phyloP scores from a whole-genome alignment of 169 alveolate genomes.

The Cryptosporidium parvum region DNA sequence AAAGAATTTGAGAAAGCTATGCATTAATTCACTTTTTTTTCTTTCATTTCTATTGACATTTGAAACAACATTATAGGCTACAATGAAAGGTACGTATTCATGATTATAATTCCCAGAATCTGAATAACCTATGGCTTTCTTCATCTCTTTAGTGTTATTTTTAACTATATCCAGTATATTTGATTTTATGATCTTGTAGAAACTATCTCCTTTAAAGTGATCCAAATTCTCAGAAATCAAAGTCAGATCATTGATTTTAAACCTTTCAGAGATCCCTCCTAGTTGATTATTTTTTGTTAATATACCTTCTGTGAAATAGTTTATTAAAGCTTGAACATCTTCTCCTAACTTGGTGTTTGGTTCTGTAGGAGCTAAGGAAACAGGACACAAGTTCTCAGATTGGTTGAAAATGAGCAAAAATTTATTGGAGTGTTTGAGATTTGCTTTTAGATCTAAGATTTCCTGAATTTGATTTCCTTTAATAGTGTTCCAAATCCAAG shows the following conservation, averaged over 20 bases:
- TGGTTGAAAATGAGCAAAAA: conserved; percentile 3
- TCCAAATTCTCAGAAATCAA: not conserved
- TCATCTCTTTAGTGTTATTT: not conserved
- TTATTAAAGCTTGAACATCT: conserved; percentile 5
- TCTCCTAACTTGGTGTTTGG: not conserved
- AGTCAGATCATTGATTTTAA: conserved; percentile 23
- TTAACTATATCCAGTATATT: conserved; percentile 7
- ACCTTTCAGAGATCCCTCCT: not conserved
- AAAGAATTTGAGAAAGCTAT: conserved; percentile 15
- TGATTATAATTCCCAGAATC: conserved; percentile 9
- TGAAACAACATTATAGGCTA: conserved; percentile 25
- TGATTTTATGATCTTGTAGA: conserved; percentile 23
- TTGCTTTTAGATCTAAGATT: not conserved
- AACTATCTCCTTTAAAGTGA: conserved; percentile 4
- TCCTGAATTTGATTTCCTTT: conserved; percentile 4
- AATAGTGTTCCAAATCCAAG: conserved; percentile 29
- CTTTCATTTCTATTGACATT: not conserved
- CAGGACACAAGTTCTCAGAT: conserved; percentile 30
- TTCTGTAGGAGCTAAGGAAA: not conserved
- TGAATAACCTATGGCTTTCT: conserved; percentile 9
- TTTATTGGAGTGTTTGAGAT: conserved; percentile 7
- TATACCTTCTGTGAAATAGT: not conserved
- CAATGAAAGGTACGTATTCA: conserved; percentile 39
- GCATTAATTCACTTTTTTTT: not conserved
- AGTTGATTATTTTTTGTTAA: not conserved